phyloP scores from a whole-genome alignment of 768 basidiomycete genomes.

The Termitomyces heimii region DNA sequence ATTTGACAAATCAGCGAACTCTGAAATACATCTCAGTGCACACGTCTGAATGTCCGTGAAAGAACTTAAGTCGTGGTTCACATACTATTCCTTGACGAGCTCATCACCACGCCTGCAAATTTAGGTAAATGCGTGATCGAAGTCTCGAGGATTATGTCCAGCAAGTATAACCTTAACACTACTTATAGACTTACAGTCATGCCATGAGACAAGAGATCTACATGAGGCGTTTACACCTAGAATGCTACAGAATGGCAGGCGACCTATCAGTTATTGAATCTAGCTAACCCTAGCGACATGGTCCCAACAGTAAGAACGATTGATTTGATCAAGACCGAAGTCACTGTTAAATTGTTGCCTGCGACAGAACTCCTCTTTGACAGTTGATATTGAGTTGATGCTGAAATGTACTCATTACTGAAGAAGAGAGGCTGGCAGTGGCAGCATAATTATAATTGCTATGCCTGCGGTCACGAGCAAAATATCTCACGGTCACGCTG shows the following conservation, averaged over 20 bases:
- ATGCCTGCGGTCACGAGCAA: not conserved
- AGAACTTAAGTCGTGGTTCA: not conserved
- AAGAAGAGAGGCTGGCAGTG: too few species aligned
- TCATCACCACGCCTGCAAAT: not conserved
- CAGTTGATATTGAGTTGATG: not conserved
- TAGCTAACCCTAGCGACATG: too few species aligned
- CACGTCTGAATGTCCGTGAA: not conserved
- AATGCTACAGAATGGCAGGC: not conserved
- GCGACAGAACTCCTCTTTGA: not conserved
- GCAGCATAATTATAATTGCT: too few species aligned
- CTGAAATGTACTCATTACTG: too few species aligned
- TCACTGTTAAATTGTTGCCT: not conserved
- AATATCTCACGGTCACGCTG: slow-evolving; percentile 17
- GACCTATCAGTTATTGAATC: too few species aligned
- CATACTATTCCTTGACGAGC: not conserved
- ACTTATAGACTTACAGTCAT: not conserved
- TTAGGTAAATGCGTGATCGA: not conserved
- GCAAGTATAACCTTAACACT: not conserved
- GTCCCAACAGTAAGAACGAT: too few species aligned
- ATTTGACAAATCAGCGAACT: not conserved
- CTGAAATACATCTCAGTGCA: not conserved
- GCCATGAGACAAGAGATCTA: not conserved
- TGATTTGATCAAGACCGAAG: not conserved
- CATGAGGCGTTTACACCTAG: not conserved
- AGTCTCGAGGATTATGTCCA: not conserved